These are phyloP conservation scores for Phytophthora litchii DNA, from an alignment of 352 stramenopile species.

Conservation along the genomic window DNA sequence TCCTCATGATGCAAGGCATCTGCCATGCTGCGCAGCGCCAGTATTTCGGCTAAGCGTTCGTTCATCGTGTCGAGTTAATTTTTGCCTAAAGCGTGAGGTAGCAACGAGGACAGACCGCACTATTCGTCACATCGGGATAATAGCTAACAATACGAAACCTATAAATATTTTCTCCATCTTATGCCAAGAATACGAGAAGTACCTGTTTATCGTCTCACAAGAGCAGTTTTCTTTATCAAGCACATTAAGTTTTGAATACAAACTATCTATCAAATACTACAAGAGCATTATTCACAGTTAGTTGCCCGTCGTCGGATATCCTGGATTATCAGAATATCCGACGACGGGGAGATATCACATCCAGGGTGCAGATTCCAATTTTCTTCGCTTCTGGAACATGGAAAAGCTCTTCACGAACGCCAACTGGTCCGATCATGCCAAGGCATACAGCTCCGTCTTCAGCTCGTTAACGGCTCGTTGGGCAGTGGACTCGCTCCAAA, in stretches of 20 bases:
- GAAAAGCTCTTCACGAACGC: slow-evolving; percentile 37
- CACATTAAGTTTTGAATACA: no score
- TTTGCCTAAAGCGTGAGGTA: background rate
- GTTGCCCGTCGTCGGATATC: no score
- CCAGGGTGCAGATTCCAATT: no score
- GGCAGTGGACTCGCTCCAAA: slow-evolving; percentile 33
- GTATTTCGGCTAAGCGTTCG: slow-evolving; percentile 55
- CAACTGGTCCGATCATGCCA: slow-evolving; percentile 39
- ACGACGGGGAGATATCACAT: no score
- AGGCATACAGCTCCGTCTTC: slow-evolving; percentile 35
- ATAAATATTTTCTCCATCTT: slow-evolving; percentile 13
- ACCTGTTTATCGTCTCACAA: no score
- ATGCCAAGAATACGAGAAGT: no score
- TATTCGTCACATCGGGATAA: slow-evolving; percentile 26
- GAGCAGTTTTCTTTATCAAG: no score
- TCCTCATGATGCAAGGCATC: slow-evolving; percentile 58
- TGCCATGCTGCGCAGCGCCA: slow-evolving; percentile 44
- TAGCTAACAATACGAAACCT: slow-evolving; percentile 1
- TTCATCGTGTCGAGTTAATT: slow-evolving; percentile 33
- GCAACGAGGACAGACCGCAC: slow-evolving; percentile 3
- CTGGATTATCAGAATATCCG: no score
- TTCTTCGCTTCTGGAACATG: no score
- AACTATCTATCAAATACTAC: no score
- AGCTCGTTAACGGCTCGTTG: slow-evolving; percentile 25
- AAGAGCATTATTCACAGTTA: no score